Percentiles rank a stretch among this genome's conserved stretches.
These are phyloP conservation scores for Chamaenerion angustifolium DNA, from an alignment of 345 rosid genomes.

Conservation along the genomic window DNA sequence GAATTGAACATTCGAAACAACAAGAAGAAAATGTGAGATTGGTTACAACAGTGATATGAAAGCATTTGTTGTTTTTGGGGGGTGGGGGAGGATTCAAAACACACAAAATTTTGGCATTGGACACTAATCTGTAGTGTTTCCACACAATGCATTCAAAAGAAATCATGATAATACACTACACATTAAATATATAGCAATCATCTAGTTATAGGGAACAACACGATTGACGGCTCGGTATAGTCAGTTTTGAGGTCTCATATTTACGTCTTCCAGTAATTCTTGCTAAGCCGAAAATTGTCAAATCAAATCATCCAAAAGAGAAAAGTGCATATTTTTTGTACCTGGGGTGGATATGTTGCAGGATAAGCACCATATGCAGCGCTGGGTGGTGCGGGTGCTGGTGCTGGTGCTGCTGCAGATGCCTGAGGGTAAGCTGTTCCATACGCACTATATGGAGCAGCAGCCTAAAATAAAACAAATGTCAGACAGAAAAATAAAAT, in stretches of 20 bases:
- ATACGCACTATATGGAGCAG: conserved; percentile 76
- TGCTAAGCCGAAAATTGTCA: background rate
- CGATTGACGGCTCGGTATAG: background rate
- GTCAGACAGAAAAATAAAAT: background rate
- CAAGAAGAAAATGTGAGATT: too few species aligned
- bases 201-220: too few species aligned
- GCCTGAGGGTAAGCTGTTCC: conserved; percentile 59
- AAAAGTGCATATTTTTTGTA: conserved; percentile 5
- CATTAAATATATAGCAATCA: background rate
- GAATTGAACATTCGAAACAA: too few species aligned
- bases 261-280: background rate
- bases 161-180: too few species aligned
- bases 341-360: conserved; percentile 71
- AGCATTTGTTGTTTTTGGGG: too few species aligned
- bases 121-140: too few species aligned
- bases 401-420: conserved; percentile 36
- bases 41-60: too few species aligned
- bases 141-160: too few species aligned
- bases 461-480: conserved; percentile 31
- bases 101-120: too few species aligned
- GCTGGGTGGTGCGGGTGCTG: conserved; percentile 39
- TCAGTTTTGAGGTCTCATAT: background rate
- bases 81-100: too few species aligned
- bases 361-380: conserved; percentile 75
- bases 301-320: background rate